Evolutionary conservation across 129 eudicot species (phyloP), one percentile per base, ranked within the genome.

Genomic region (Centella asiatica): DNA sequence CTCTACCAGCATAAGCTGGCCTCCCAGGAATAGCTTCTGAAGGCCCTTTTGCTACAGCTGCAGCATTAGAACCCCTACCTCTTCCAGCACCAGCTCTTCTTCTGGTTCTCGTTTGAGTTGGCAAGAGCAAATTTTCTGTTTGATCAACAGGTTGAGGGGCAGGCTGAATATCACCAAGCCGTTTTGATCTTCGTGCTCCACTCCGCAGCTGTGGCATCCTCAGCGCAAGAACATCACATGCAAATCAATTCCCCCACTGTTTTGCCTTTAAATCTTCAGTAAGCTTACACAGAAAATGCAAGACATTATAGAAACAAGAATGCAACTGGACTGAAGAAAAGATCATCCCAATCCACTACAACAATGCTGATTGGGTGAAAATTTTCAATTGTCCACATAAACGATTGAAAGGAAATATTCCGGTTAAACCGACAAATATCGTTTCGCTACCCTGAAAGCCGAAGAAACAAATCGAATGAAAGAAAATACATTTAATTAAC

Each of bases 201-300:
- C 96, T 93, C 72, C 89, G 88, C 86, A 93, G 76, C 78, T 87
- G 96, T 78, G 99, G 99, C 99, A 93, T 93, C 85, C 66, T 93
- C 85, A 69, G 85, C 79, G 96, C 99, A 93, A 82, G 79, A 95
- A 93, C 77, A 64, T 87, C 78, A 80, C 71, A 63, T 74, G 75
- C 85, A 58, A 67, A 74, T 73, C 78, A 73, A 71, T 67, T 54
- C 65, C 66, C 64, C 58, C 66, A 56, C 64, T 42, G 55, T n/a
- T n/a, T n/a, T 60, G 57, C 60, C 59, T 65, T 64, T 60, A 75
- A 51, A 67, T 49, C 64, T 74, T 52, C 66, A 70, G 60, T 63
- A 46, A 57, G 64, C 79, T 64, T 20, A 20, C 24, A 57, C 54
- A 71, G 58, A 72, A 42, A 28, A 12, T 36, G 13, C 12, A 6